phyloP scores from a whole-genome alignment of 164 flowering plant genomes.

The Aristolochia fimbriata region DNA sequence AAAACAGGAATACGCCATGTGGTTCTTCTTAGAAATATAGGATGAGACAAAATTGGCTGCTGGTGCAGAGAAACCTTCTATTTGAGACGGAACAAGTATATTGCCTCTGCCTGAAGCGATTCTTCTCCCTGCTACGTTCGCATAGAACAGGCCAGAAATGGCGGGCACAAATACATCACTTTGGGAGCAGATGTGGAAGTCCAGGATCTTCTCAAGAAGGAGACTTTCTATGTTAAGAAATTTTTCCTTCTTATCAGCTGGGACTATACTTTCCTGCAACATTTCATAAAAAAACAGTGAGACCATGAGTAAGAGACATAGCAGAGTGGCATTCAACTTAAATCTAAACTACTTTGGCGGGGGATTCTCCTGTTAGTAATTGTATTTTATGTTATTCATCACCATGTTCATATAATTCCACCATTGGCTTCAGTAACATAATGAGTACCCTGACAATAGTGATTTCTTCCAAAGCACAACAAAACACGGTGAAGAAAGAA shows the following conservation, averaged over 20 bases:
- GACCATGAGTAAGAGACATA: background rate
- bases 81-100: conserved; percentile 57
- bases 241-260: conserved; percentile 54
- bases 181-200: conserved; percentile 70
- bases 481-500: too few relatives aligned
- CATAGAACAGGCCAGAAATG: conserved; percentile 79
- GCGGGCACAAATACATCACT: conserved; percentile 95
- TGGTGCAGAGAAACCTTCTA: conserved; percentile 40
- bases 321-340: background rate
- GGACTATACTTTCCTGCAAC: conserved; percentile 76
- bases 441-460: too few relatives aligned
- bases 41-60: conserved; percentile 41
- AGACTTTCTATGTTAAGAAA: conserved; percentile 37
- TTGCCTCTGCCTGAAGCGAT: conserved; percentile 59
- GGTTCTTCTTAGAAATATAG: conserved; percentile 71
- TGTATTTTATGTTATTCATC: too few relatives aligned
- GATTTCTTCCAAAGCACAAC: too few relatives aligned
- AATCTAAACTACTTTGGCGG: too few relatives aligned
- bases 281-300: conserved; percentile 2
- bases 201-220: conserved; percentile 64
- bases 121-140: conserved; percentile 76
- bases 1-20: conserved; percentile 83
- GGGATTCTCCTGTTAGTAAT: too few relatives aligned
- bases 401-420: too few relatives aligned
- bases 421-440: too few relatives aligned